Conservation (phyloP, 352 stramenopile genomes). For the Globisporangium irregulare region DNA sequence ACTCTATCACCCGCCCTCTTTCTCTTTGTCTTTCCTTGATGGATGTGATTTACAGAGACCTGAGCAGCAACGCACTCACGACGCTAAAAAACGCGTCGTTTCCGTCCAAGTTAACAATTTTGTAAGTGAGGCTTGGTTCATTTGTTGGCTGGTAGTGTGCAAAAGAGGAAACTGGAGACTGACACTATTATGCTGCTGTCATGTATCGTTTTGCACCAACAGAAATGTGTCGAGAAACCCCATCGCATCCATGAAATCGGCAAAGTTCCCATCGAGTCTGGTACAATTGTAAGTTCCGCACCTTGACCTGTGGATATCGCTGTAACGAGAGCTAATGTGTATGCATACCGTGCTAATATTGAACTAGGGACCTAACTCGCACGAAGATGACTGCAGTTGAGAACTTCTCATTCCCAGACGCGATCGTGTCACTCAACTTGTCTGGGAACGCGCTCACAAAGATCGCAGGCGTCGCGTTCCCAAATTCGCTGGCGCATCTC, state of each 20-base stretch:
- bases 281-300: slow-evolving; percentile 29
- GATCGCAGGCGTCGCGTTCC: slow-evolving; percentile 34
- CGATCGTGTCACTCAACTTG: slow-evolving; percentile 31
- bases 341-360: background rate
- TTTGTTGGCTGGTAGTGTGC: background rate
- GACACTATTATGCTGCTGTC: background rate
- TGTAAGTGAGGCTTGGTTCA: background rate
- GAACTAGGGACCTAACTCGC: slow-evolving; percentile 18
- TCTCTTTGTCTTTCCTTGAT: background rate
- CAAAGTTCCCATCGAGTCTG: slow-evolving; percentile 24
- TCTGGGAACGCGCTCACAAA: slow-evolving; percentile 34
- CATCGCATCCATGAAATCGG: slow-evolving; percentile 27
- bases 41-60: background rate
- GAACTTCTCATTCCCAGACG: slow-evolving; percentile 33
- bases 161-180: background rate
- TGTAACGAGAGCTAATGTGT: background rate
- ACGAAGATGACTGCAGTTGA: slow-evolving; percentile 25
- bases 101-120: background rate
- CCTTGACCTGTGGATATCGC: background rate
- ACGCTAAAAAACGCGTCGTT: slow-evolving; percentile 7
- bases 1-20: too few relatives aligned
- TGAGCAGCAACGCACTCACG: slow-evolving; percentile 10
- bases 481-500: slow-evolving; percentile 23
- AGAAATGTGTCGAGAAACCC: slow-evolving; percentile 39
- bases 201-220: background rate